phyloP scores from a whole-genome alignment of 305 asterid genomes.

The Solanum chacoense region DNA sequence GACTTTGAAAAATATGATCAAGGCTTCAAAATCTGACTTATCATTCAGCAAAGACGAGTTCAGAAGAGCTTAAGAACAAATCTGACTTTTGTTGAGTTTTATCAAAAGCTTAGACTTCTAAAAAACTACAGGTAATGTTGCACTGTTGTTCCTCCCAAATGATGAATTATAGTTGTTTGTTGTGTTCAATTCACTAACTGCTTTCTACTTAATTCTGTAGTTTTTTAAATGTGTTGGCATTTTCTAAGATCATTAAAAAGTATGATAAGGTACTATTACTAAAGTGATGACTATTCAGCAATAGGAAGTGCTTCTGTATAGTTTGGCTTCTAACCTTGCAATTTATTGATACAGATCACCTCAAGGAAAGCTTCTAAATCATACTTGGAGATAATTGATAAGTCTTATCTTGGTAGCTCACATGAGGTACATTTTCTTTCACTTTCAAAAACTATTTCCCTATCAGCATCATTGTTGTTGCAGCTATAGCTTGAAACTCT shows the following conservation, averaged over 20 bases:
- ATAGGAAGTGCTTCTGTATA: not conserved
- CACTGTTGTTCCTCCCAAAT: not conserved
- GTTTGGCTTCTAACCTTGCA: not conserved
- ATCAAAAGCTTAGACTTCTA: constrained; percentile 51
- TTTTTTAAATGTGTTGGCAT: constrained; percentile 70
- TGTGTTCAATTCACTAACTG: not conserved
- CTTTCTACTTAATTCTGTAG: constrained; percentile 16
- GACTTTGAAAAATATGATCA: constrained; percentile 37
- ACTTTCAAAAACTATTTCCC: not conserved
- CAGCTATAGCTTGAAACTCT: not conserved
- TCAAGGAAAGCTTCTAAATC: constrained; percentile 67
- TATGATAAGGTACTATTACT: constrained; percentile 39
- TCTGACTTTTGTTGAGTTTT: constrained; percentile 54
- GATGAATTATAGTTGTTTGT: not conserved
- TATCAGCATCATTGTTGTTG: not conserved
- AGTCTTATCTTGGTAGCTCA: constrained; percentile 50
- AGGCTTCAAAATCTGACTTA: constrained; percentile 30
- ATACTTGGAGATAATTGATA: constrained; percentile 65
- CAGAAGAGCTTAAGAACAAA: constrained; percentile 39
- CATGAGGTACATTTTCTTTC: constrained; percentile 47
- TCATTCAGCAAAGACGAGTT: constrained; percentile 61
- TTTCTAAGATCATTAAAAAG: constrained; percentile 26
- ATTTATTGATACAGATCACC: constrained; percentile 33
- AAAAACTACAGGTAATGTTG: constrained; percentile 49
- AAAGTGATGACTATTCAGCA: not conserved